phyloP scores from a whole-genome alignment of 306 rosid species.

The Prunus salicina region DNA sequence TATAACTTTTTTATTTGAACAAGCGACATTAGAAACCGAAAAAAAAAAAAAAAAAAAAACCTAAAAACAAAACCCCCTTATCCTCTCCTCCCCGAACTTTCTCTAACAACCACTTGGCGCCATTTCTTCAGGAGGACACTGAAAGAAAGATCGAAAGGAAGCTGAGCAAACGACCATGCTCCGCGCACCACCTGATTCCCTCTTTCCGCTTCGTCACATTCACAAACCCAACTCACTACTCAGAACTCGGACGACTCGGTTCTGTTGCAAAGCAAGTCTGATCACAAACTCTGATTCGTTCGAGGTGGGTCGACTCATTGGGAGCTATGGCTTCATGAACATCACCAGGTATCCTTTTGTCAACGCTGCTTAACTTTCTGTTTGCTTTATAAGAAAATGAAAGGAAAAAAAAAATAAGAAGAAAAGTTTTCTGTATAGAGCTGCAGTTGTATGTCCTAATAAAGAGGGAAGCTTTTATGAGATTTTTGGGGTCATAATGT shows the following conservation, averaged over 20 bases:
- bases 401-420: background rate
- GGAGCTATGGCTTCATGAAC: constrained; percentile 92
- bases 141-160: background rate
- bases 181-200: constrained; percentile 27
- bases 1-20: too few species aligned
- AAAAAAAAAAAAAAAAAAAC: background rate
- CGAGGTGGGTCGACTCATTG: constrained; percentile 86
- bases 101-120: constrained; percentile 15
- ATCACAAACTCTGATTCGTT: constrained; percentile 69
- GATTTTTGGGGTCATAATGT: background rate
- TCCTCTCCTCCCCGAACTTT: background rate
- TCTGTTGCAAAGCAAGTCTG: constrained; percentile 43
- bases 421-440: too few species aligned
- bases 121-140: constrained; percentile 3
- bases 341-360: constrained; percentile 50
- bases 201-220: constrained; percentile 4
- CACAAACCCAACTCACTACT: constrained; percentile 17
- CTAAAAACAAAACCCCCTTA: background rate
- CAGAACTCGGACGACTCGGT: constrained; percentile 25
- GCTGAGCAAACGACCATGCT: constrained; percentile 19
- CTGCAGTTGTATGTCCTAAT: too few species aligned
- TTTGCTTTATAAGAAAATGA: background rate
- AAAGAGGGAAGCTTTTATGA: too few species aligned
- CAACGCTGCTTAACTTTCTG: constrained; percentile 1
- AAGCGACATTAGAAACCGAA: too few species aligned